Base-by-base conservation (phyloP, 257 asterid species). In the Solanum sitiens region DNA sequence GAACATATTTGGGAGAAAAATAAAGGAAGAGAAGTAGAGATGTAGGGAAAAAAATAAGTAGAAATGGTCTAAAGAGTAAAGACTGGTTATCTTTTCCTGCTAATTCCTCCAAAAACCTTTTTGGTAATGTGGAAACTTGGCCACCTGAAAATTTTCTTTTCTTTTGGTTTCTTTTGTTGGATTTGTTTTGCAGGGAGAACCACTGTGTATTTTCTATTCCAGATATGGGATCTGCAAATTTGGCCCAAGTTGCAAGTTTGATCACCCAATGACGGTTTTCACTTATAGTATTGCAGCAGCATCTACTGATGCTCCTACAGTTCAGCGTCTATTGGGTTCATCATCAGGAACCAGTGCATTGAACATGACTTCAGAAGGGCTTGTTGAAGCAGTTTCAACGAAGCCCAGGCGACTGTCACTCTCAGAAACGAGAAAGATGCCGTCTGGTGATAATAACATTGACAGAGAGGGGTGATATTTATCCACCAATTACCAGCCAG, bases 231-330 rank as follows among this genome's bases (percentile, higher is more conserved):
- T 94, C 87, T 97, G 99, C 95, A 97, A 97, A 89, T 97, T 96
- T 91, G 99, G 99, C 79, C 98, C 98, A 87, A 95, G 98, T 93
- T 97, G 99, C 98, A 97, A 96, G 92, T 97, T 94, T 92, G 98
- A 97, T 93, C 99, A 96, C 91, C 99, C 99, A 16, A 96, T 96
- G 99, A 92, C 93, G 84, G 98, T 92, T 86, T 91, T 93, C 87
- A 89, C 95, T 18, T 93, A 94, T 91, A 91, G 92, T 85, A 87
- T 93, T 1, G 92, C 96, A 45, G 91, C 95, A 83, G 87, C 95
- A 89, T 88, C 99, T 89, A 61, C 93, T 76, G 98, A 95, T 63
- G 91, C 91, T 56, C 91, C 94, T 77, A 90, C 93, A 84, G 93
- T 91, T 90, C 93, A 92, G 89, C 93, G 91, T 68, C 90, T 91